These are phyloP conservation scores for Phaeotremella fagi DNA, from an alignment of 768 basidiomycete species.

Conservation along the genomic window DNA sequence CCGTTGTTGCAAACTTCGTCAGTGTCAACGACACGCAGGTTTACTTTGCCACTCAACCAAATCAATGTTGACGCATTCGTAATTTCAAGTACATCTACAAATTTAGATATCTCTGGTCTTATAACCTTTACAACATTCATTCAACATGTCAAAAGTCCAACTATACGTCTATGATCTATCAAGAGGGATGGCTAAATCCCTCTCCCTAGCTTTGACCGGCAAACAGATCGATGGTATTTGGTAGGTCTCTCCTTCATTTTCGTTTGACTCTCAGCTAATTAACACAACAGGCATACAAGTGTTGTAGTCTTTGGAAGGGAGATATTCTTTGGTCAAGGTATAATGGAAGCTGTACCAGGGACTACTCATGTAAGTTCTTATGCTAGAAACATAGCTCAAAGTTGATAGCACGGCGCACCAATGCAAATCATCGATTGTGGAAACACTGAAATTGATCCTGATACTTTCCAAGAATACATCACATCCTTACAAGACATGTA, in stretches of 20 bases:
- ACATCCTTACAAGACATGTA: slow-evolving; percentile 69
- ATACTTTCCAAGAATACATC: slow-evolving; percentile 81
- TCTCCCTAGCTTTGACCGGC: slow-evolving; percentile 77
- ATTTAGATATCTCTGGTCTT: too few relatives aligned
- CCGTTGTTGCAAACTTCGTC: too few relatives aligned
- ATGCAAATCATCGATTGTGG: slow-evolving; percentile 38
- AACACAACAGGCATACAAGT: slow-evolving; percentile 74
- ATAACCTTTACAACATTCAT: neutral
- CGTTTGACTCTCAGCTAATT: slow-evolving; percentile 2
- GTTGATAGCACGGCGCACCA: slow-evolving; percentile 36
- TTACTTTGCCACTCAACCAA: neutral
- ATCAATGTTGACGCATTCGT: neutral
- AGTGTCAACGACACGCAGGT: neutral
- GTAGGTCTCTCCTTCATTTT: slow-evolving; percentile 51
- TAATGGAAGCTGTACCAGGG: slow-evolving; percentile 66
- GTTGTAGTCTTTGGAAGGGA: slow-evolving; percentile 82
- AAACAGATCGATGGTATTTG: slow-evolving; percentile 91
- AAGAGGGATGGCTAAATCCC: slow-evolving; percentile 71
- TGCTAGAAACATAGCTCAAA: neutral
- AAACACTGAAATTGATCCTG: slow-evolving; percentile 61
- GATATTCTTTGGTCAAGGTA: slow-evolving; percentile 85
- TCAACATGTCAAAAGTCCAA: slow-evolving; percentile 55
- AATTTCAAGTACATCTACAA: neutral
- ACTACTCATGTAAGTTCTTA: slow-evolving; percentile 64
- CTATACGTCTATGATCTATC: slow-evolving; percentile 90